Percentiles rank a stretch among this genome's conserved stretches.
These are phyloP conservation scores for Xylaria flabelliformis DNA, from an alignment of 495 filamentous ascomycete genomes.

Conservation along the genomic window DNA sequence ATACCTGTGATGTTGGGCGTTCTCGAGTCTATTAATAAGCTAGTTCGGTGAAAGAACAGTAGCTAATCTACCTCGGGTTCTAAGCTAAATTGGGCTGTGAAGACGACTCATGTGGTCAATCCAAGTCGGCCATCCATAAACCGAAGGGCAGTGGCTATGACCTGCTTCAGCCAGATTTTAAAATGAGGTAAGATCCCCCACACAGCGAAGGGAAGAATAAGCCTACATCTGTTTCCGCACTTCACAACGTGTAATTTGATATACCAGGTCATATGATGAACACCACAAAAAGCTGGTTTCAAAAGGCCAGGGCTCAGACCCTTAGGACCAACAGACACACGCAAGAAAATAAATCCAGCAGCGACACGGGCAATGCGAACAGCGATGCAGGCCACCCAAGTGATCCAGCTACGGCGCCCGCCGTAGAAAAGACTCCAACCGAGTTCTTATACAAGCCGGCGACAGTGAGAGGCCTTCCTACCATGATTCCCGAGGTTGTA, in stretches of 20 bases:
- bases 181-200: conserved; percentile 22
- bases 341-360: background rate
- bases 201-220: conserved; percentile 2
- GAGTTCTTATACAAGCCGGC: conserved; percentile 15
- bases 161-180: conserved; percentile 7
- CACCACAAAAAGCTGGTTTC: conserved; percentile 4
- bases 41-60: conserved; percentile 9
- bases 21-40: background rate
- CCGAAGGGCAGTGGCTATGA: background rate
- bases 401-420: background rate
- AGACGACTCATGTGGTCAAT: conserved; percentile 6
- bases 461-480: background rate
- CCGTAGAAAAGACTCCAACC: conserved; percentile 1
- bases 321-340: background rate
- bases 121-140: background rate
- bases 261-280: conserved; percentile 17
- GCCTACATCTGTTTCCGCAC: background rate
- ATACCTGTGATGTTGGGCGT: background rate
- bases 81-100: background rate
- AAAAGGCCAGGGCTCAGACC: conserved; percentile 15
- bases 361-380: background rate
- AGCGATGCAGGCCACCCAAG: background rate
- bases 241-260: conserved; percentile 11
- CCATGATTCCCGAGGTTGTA: background rate
- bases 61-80: background rate